These are phyloP conservation scores for Drechslerella dactyloides DNA, from an alignment of 2,329 filamentous ascomycete genomes.

Conservation along the genomic window DNA sequence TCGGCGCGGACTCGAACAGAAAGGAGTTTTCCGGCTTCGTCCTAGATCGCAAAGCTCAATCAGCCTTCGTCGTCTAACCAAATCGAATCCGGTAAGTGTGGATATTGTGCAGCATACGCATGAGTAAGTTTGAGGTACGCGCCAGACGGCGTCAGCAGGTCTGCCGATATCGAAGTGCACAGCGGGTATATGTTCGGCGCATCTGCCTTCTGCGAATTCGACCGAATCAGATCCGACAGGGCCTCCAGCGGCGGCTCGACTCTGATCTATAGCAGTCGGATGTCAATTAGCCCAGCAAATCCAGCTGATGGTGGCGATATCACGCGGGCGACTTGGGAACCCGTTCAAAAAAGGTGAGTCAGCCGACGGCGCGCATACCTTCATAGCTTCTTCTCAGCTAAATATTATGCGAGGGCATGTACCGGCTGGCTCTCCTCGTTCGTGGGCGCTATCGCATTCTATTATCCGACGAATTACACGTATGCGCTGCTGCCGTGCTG, in stretches of 20 bases:
- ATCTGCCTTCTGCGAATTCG: slow-evolving; percentile 54
- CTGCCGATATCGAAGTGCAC: slow-evolving; percentile 83
- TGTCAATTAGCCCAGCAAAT: too few species aligned
- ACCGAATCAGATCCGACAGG: slow-evolving; percentile 40
- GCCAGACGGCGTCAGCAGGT: slow-evolving; percentile 90
- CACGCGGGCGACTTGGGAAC: too few species aligned
- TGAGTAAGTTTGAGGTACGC: slow-evolving; percentile 91
- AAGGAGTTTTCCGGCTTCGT: slow-evolving; percentile 80
- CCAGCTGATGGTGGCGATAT: too few species aligned
- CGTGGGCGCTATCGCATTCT: too few species aligned
- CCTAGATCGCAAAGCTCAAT: slow-evolving; percentile 55
- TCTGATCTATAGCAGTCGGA: slow-evolving; percentile 27
- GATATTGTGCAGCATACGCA: slow-evolving; percentile 63
- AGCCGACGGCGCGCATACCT: too few species aligned
- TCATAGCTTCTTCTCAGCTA: too few species aligned
- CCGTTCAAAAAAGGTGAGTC: too few species aligned
- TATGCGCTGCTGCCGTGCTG: neutral
- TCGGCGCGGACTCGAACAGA: slow-evolving; percentile 91
- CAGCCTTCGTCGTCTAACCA: neutral
- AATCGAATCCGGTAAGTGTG: neutral
- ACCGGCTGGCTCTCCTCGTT: too few species aligned
- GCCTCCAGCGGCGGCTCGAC: slow-evolving; percentile 43
- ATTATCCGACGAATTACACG: too few species aligned
- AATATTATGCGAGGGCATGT: too few species aligned
- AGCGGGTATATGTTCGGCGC: slow-evolving; percentile 79